Conservation (phyloP, 2,329 filamentous ascomycete genomes). For the Clonostachys rhizophaga region DNA sequence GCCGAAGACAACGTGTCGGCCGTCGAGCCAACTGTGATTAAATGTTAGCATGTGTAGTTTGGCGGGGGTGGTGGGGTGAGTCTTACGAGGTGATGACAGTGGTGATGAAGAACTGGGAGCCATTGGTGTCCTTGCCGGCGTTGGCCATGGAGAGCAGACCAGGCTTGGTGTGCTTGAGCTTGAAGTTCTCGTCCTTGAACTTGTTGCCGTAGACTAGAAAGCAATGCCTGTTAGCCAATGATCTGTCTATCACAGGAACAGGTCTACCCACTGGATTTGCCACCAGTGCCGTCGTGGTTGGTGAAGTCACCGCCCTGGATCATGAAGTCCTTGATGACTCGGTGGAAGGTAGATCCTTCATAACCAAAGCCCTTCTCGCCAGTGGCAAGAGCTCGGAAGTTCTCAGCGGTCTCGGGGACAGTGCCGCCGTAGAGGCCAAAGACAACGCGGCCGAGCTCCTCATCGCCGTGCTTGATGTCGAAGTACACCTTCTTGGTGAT, state of each 20-base stretch:
- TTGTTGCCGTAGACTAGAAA: slow-evolving; percentile 70
- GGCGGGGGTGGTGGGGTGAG: background rate
- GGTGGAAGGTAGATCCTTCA: slow-evolving; percentile 78
- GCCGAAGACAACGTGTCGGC: slow-evolving; percentile 81
- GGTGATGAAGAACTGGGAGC: slow-evolving; percentile 89
- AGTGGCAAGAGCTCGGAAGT: slow-evolving; percentile 76
- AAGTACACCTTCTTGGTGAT: slow-evolving; percentile 96
- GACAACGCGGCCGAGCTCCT: slow-evolving; percentile 69
- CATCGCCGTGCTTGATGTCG: slow-evolving; percentile 73
- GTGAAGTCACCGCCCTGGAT: slow-evolving; percentile 90
- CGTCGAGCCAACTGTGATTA: slow-evolving; percentile 67
- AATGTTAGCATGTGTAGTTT: slow-evolving; percentile 1
- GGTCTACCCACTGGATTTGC: slow-evolving; percentile 68
- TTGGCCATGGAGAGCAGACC: slow-evolving; percentile 84
- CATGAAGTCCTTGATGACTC: slow-evolving; percentile 89
- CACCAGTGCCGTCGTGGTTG: slow-evolving; percentile 74
- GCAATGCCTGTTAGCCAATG: slow-evolving; percentile 9
- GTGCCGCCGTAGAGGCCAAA: slow-evolving; percentile 86
- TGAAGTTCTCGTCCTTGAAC: slow-evolving; percentile 91
- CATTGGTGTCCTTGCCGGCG: slow-evolving; percentile 80
- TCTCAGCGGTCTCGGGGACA: slow-evolving; percentile 69
- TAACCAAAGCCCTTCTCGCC: slow-evolving; percentile 86
- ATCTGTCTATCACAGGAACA: background rate
- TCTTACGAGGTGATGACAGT: slow-evolving; percentile 71
- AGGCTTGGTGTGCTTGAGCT: slow-evolving; percentile 86